A percentile compares a stretch with the other conserved stretches of the same genome.
Conservation (phyloP, 176 grass and related monocot species). For the Rhynchospora tenuis region DNA sequence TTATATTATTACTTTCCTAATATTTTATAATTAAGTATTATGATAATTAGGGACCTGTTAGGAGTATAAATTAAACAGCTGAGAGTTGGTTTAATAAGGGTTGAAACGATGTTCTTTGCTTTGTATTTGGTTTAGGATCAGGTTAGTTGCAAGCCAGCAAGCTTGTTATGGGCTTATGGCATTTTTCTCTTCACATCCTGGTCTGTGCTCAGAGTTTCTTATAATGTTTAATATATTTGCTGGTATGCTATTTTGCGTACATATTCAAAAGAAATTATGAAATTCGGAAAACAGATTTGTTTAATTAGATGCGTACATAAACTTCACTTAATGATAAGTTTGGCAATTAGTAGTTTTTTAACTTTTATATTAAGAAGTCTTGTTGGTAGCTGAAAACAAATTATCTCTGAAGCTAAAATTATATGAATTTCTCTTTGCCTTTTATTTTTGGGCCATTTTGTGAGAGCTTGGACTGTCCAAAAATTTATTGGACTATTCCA, state of each 20-base stretch:
- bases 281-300: background rate
- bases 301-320: background rate
- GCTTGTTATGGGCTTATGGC: background rate
- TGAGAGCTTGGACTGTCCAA: background rate
- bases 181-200: background rate
- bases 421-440: background rate
- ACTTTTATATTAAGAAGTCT: background rate
- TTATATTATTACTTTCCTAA: background rate
- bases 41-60: background rate
- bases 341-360: background rate
- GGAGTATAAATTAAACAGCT: background rate
- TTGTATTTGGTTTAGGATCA: background rate
- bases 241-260: background rate
- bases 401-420: background rate
- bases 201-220: background rate
- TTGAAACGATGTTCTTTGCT: background rate
- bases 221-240: background rate
- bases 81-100: background rate
- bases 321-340: background rate
- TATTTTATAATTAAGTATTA: background rate
- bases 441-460: background rate
- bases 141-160: background rate
- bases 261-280: background rate
- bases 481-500: too few species aligned
- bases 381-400: background rate